Conservation (phyloP, 176 grass and related monocot genomes). For the Pontederia paniculata region DNA sequence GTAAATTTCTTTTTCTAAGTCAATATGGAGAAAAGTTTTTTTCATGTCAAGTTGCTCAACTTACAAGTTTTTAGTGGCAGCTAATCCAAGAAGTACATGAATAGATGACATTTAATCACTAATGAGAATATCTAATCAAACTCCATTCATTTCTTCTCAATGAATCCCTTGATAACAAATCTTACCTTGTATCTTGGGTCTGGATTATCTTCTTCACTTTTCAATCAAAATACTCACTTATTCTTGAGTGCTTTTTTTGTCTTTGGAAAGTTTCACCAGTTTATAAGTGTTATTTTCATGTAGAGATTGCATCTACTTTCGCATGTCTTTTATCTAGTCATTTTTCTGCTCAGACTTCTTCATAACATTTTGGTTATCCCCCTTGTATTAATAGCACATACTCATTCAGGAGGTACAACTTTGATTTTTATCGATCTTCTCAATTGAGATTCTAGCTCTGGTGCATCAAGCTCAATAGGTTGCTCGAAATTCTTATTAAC, state of each 20-base stretch:
- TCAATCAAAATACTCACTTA: neutral
- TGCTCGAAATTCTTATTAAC: no score
- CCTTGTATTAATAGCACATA: conserved; percentile 8
- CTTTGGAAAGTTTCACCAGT: neutral
- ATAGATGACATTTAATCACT: neutral
- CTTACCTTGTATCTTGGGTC: neutral
- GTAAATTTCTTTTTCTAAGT: neutral
- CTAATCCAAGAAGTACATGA: neutral
- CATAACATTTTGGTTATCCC: conserved; percentile 2
- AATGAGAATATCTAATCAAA: neutral
- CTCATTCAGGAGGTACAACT: neutral
- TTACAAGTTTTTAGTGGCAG: neutral
- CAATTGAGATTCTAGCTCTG: no score
- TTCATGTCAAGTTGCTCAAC: neutral
- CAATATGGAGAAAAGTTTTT: neutral
- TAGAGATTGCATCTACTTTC: neutral
- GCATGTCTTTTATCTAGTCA: conserved; percentile 9
- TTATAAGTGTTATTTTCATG: conserved; percentile 5
- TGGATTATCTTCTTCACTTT: neutral
- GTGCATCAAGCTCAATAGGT: no score
- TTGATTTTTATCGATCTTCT: no score
- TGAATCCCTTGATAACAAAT: neutral
- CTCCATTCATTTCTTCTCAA: neutral
- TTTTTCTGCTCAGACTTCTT: conserved; percentile 7
- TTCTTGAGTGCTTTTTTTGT: neutral